Conservation (phyloP, 1,284 basidiomycete genomes). For the Golubevia sp. region DNA sequence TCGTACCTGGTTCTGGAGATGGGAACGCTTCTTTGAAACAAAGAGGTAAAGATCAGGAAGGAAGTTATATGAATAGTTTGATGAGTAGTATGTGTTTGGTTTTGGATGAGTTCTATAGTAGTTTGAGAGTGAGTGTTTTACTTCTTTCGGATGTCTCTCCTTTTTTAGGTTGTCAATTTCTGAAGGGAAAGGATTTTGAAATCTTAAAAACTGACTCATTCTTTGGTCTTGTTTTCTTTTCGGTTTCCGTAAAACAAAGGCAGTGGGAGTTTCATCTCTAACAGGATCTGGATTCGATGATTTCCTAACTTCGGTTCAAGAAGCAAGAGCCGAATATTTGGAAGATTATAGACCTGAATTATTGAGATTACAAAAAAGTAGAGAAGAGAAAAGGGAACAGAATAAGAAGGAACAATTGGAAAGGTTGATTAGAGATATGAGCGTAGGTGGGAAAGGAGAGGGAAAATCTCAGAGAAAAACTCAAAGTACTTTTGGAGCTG, state of each 20-base stretch:
- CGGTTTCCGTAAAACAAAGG: slow-evolving; percentile 10
- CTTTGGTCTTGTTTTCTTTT: no score
- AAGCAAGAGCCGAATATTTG: slow-evolving; percentile 52
- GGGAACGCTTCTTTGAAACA: slow-evolving; percentile 3
- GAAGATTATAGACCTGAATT: slow-evolving; percentile 55
- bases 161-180: no score
- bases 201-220: no score
- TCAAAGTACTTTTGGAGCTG: neutral
- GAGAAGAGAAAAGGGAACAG: slow-evolving; percentile 30
- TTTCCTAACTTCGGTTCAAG: slow-evolving; percentile 45
- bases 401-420: slow-evolving; percentile 49
- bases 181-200: no score
- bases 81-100: slow-evolving; percentile 62
- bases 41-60: slow-evolving; percentile 25
- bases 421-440: slow-evolving; percentile 51
- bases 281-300: slow-evolving; percentile 53
- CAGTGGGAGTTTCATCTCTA: slow-evolving; percentile 56
- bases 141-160: neutral
- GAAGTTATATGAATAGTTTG: slow-evolving; percentile 61
- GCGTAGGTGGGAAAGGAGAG: slow-evolving; percentile 24
- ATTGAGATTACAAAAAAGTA: slow-evolving; percentile 32
- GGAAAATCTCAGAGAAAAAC: slow-evolving; percentile 8
- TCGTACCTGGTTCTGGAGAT: slow-evolving; percentile 5
- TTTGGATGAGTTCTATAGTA: slow-evolving; percentile 61
- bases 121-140: slow-evolving; percentile 32